Conservation (phyloP, 1,284 basidiomycete genomes). For the Moesziomyces parantarcticus region DNA sequence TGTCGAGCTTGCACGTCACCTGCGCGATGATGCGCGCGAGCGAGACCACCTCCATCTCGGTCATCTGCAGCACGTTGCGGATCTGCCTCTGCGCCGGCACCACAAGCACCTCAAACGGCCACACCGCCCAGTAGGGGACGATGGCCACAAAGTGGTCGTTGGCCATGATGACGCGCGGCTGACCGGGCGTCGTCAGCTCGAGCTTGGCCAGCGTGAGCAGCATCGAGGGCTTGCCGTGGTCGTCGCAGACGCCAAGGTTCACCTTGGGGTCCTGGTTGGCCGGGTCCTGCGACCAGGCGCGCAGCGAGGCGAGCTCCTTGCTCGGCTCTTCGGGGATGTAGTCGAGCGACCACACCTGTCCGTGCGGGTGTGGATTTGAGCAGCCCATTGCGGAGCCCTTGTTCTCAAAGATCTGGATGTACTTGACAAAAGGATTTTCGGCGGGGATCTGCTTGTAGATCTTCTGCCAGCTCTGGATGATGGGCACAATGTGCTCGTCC, state of each 20-base stretch:
- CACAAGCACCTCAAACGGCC: conserved; percentile 87
- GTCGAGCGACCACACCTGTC: conserved; percentile 82
- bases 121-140: conserved; percentile 95
- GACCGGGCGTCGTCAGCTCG: conserved; percentile 74
- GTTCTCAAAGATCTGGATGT: conserved; percentile 75
- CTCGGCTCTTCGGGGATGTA: conserved; percentile 63
- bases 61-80: conserved; percentile 50
- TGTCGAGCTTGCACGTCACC: conserved; percentile 62
- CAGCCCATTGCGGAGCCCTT: conserved; percentile 96
- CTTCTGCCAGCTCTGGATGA: conserved; percentile 80
- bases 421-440: conserved; percentile 64
- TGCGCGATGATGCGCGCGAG: conserved; percentile 70
- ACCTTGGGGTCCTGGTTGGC: conserved; percentile 22
- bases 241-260: conserved; percentile 72
- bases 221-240: conserved; percentile 76
- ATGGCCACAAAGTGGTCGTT: conserved; percentile 86
- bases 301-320: conserved; percentile 52
- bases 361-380: conserved; percentile 94
- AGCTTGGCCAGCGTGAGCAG: conserved; percentile 85
- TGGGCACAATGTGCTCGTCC: conserved; percentile 74
- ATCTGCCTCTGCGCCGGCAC: conserved; percentile 54
- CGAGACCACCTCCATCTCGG: conserved; percentile 31
- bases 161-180: conserved; percentile 75
- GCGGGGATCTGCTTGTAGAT: conserved; percentile 59
- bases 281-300: conserved; percentile 49